Percentiles rank a stretch among this genome's conserved stretches.
Evolutionary conservation across 768 basidiomycete species (phyloP).

Genomic region (Auricularia auricula-judae): DNA sequence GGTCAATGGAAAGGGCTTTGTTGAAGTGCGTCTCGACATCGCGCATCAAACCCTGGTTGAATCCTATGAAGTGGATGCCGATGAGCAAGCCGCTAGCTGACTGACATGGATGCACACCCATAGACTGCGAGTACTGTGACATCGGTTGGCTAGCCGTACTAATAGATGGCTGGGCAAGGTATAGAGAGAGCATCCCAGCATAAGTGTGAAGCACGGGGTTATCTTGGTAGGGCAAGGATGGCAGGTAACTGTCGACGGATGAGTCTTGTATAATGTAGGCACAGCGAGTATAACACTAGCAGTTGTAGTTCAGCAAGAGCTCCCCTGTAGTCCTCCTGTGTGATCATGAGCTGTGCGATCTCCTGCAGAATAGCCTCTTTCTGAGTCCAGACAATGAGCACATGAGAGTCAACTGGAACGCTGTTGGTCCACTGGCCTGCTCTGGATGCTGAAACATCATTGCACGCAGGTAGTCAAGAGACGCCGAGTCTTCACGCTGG

Average conservation of each 20-base stretch:
- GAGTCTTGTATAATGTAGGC: conserved; percentile 4
- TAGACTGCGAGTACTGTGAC: background rate
- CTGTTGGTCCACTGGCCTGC: conserved; percentile 35
- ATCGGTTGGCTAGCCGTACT: background rate
- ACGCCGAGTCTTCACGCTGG: conserved; percentile 6
- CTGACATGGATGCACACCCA: background rate
- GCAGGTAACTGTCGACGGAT: conserved; percentile 53
- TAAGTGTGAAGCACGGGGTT: conserved; percentile 72
- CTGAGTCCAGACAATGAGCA: conserved; percentile 26
- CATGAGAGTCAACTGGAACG: conserved; percentile 4
- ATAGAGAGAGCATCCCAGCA: conserved; percentile 63
- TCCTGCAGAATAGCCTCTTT: conserved; percentile 67
- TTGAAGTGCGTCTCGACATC: conserved; percentile 57
- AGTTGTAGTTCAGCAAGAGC: conserved; percentile 82
- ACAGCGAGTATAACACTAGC: conserved; percentile 30
- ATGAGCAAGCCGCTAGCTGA: background rate
- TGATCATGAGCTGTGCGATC: conserved; percentile 55
- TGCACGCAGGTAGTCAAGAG: conserved; percentile 49
- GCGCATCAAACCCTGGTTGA: conserved; percentile 29
- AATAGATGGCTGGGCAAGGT: conserved; percentile 19
- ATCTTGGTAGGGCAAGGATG: conserved; percentile 79
- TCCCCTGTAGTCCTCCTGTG: conserved; percentile 43
- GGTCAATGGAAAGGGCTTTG: conserved; percentile 49
- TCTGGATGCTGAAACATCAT: conserved; percentile 64
- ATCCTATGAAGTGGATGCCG: conserved; percentile 3